Evolutionary conservation across 2,329 filamentous ascomycete species (phyloP).

Genomic region (Grosmannia serpens): DNA sequence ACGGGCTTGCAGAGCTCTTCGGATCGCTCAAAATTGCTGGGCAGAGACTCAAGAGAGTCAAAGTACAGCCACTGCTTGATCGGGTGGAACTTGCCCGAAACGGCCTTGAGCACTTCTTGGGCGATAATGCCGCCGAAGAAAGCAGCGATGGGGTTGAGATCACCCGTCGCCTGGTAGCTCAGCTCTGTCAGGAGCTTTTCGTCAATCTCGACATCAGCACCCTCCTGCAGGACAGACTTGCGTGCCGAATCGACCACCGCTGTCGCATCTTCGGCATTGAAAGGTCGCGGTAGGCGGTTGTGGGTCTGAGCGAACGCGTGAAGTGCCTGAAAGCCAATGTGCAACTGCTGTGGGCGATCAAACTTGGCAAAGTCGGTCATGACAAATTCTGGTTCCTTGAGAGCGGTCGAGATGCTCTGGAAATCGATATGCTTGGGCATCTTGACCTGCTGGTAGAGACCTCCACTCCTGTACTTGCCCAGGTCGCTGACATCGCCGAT

Average conservation of each 20-base stretch:
- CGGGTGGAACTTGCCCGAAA: conserved; percentile 97
- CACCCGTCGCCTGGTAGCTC: conserved; percentile 86
- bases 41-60: conserved; percentile 92
- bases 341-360: conserved; percentile 83
- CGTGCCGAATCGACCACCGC: conserved; percentile 68
- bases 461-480: conserved; percentile 78
- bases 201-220: conserved; percentile 72
- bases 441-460: conserved; percentile 91
- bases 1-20: conserved; percentile 81
- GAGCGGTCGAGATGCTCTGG: conserved; percentile 62
- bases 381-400: conserved; percentile 80
- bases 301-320: conserved; percentile 73
- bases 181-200: conserved; percentile 89
- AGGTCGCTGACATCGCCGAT: conserved; percentile 86
- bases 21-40: conserved; percentile 59
- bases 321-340: conserved; percentile 84
- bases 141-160: conserved; percentile 83
- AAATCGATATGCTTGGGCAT: conserved; percentile 94
- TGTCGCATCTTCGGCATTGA: conserved; percentile 73
- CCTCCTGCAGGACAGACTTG: conserved; percentile 60
- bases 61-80: conserved; percentile 95
- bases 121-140: conserved; percentile 90
- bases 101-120: conserved; percentile 91
- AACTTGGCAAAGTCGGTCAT: conserved; percentile 97
- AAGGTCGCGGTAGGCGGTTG: conserved; percentile 65